Conservation (phyloP, 108 stramenopile species). For the Thalassiosira profunda region DNA sequence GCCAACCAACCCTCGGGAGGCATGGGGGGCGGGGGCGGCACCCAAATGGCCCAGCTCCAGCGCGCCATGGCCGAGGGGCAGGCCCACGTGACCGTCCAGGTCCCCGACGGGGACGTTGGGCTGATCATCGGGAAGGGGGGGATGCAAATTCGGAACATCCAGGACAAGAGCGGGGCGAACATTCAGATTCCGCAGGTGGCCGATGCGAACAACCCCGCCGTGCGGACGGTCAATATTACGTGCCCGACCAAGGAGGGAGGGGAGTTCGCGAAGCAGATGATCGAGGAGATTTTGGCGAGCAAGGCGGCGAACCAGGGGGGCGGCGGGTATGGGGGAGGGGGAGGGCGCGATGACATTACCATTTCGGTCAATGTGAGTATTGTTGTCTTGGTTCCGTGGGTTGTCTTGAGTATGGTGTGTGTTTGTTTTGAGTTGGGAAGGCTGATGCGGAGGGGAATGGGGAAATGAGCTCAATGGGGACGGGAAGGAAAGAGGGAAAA, state of each 20-base stretch:
- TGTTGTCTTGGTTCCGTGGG: not conserved
- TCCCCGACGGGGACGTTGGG: constrained; percentile 94
- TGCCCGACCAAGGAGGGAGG: constrained; percentile 83
- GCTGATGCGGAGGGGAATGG: not conserved
- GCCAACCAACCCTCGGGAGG: constrained; percentile 30
- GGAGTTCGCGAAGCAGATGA: constrained; percentile 73
- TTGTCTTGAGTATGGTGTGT: too few species aligned
- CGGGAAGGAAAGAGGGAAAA: not conserved
- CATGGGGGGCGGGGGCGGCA: constrained; percentile 5
- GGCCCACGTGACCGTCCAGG: constrained; percentile 70
- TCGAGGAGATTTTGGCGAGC: constrained; percentile 42
- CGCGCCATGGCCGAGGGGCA: constrained; percentile 81
- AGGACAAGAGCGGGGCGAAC: constrained; percentile 90
- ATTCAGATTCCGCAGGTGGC: constrained; percentile 94
- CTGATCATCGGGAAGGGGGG: constrained; percentile 98
- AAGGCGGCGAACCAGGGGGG: constrained; percentile 21
- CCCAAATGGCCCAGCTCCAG: constrained; percentile 69
- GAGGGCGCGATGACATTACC: constrained; percentile 51
- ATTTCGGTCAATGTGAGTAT: constrained; percentile 73
- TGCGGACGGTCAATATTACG: constrained; percentile 84
- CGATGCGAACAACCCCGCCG: constrained; percentile 65
- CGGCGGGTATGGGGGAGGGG: constrained; percentile 20
- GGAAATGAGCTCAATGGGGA: not conserved
- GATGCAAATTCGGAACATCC: constrained; percentile 90
- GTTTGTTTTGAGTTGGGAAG: not conserved